Base-by-base conservation (phyloP, 2,329 filamentous ascomycete species). In the Diaporthe humulicola region DNA sequence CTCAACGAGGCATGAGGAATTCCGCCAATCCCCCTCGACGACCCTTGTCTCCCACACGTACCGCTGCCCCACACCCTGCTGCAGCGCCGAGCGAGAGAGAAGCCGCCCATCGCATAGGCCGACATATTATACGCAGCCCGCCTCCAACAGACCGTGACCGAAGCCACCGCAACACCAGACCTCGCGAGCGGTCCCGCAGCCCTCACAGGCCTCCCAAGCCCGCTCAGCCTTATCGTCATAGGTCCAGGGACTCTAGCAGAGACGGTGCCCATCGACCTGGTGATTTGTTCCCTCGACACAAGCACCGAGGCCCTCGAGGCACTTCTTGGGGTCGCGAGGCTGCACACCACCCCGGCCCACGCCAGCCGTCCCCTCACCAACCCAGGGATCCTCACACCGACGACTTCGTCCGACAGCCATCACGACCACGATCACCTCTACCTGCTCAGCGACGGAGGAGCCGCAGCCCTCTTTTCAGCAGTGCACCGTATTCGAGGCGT, bases 201-300 rank as follows among this genome's bases (percentile, higher is more conserved):
- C 75, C 75, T 17, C 73, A 78, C 76, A 73, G 82, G 79, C 66
- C 54, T 73, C 77, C 81, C 75, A 81, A 83, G 58, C 77, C 81
- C 77, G 79, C 82, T 77, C 81, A 82, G 70, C 81, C 83, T 77
- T 82, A 81, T 77, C 85, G 81, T 74, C 83, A 80, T 74, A 81
- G 81, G 79, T 85, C 85, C 64, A 82, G 80, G 76, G 83, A 86
- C 73, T 83, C 81, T 75, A 83, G 81, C 76, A 83, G 83, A 79
- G 83, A 83, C 73, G 80, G 81, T 74, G 74, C 73, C 45, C 76
- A 78, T 76, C 79, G 80, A 76, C 76, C 77, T 56, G 77, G 79
- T 61, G 60, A 50, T 14, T 80, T 73, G 79, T 82, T 28, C 75
- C 78, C 45, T 76, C 80, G 64, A 80, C 79, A 75, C 30, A 72